phyloP scores from a whole-genome alignment of 306 rosid genomes.

The Cucumis sativus region Cucumber_9930_V3 NC_026660.2:20493501-20494000 shows the following conservation, averaged over 20 bases:
- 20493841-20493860: neutral
- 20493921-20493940: constrained; percentile 97
- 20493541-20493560: too few species aligned
- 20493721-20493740: neutral
- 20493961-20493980: constrained; percentile 84
- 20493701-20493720: neutral
- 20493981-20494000: constrained; percentile 64
- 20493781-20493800: neutral
- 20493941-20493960: constrained; percentile 88
- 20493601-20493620: too few species aligned
- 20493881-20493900: constrained; percentile 96
- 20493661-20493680: neutral
- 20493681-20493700: neutral
- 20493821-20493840: neutral
- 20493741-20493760: too few species aligned
- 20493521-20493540: too few species aligned
- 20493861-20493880: constrained; percentile 11
- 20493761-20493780: neutral
- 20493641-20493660: neutral
- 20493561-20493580: too few species aligned
- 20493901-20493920: constrained; percentile 98
- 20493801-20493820: neutral
- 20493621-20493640: too few species aligned
- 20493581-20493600: too few species aligned
- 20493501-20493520: too few species aligned